Evolutionary conservation across 176 grass and related monocot species (phyloP), one percentile per base, ranked within the genome.

Genomic region (Eleusine indica): DNA sequence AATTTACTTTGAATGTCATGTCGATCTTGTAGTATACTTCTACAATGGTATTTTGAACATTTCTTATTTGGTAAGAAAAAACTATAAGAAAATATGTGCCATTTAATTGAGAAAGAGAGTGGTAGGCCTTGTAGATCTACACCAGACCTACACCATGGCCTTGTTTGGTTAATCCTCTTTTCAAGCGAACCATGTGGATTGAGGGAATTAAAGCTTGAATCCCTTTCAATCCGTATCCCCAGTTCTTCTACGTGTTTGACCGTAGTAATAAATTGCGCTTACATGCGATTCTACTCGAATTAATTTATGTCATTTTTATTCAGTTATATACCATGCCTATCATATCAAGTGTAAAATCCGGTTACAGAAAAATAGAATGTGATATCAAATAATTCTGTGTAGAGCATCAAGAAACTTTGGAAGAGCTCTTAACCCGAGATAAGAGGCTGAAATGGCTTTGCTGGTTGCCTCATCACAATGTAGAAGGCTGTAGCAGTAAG

Each of bases 371-470:
- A 21, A 8, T 9, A 56, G 15, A 38, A 54, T 39, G 3, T n/a
- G 52, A 21, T 56, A 39, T 75, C 9, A 76, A 17, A 17, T 52
- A 5, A 22, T 60, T 60, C 10, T 22, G 8, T 41, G 37, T 41
- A 76, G 53, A 9, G 19, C 10, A 3, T 60, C 37, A n/a, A 19
- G 74, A 76, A 40, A 16, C 35, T 60, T 8, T 76, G 53, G 74
- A 60, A 57, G 53, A 60, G 18, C 12, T 76, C 5, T 76, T 41
- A 13, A 21, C 32, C 35, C 7, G 53, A 76, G 32, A 75, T 19
- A 51, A 75, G 18, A 75, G 35, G 19, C 38, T 60, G 5, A 77
- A 62, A 5, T 77, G 75, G 75, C 75, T 77, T 77, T 77, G 75
- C 21, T 76, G 74, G 74, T 22, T 21, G 54, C 75, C 72, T 54